Percentiles rank a stretch among this genome's conserved stretches.
These are phyloP conservation scores for Podila minutissima DNA, from an alignment of 192 early-diverging fungal species.

Conservation along the genomic window DNA sequence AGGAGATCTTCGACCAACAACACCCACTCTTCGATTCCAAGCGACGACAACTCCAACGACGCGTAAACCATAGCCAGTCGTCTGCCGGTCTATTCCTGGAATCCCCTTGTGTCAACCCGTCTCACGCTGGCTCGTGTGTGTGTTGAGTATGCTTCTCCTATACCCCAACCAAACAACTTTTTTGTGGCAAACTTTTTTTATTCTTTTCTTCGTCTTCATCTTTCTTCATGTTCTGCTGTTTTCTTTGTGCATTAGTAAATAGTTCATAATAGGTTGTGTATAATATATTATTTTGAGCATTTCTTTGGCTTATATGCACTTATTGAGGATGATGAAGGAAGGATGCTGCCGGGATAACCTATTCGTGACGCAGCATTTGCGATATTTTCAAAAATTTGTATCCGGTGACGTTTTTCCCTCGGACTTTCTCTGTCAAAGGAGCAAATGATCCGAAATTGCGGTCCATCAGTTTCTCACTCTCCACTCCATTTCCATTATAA, in stretches of 20 bases:
- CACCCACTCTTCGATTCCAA: background rate
- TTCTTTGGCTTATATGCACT: background rate
- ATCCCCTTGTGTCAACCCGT: background rate
- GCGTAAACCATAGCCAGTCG: background rate
- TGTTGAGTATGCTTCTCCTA: background rate
- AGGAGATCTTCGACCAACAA: background rate
- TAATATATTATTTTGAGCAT: background rate
- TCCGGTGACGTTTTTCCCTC: background rate
- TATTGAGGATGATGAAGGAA: too few species aligned
- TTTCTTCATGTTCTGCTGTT: background rate
- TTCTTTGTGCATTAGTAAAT: background rate
- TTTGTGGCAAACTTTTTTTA: background rate
- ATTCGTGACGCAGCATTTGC: too few species aligned
- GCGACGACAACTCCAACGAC: background rate
- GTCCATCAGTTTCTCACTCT: background rate
- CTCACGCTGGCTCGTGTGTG: constrained; percentile 4
- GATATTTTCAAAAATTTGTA: too few species aligned
- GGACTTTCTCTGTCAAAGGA: background rate
- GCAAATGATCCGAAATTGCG: background rate
- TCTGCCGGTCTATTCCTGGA: background rate
- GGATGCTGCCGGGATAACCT: too few species aligned
- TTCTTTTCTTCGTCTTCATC: background rate
- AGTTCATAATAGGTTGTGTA: background rate
- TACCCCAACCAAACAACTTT: background rate
- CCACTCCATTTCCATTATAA: constrained; percentile 6